Conservation (phyloP, 1,284 basidiomycete species). For the Pterulicium gracile region DNA sequence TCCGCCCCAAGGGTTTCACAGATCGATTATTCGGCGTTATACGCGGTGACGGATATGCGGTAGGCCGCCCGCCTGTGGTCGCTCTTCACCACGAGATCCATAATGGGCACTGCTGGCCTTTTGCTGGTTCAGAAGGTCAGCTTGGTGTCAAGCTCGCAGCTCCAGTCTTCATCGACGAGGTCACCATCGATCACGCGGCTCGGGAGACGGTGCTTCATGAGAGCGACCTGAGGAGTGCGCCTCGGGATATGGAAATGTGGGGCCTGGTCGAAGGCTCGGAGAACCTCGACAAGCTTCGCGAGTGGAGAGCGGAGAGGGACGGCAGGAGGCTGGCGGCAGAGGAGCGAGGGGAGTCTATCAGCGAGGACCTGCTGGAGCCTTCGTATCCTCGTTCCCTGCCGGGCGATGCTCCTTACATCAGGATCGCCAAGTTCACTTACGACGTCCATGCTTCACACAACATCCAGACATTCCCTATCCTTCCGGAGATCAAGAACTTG, state of each 20-base stretch:
- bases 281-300: constrained; percentile 49
- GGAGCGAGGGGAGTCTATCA: constrained; percentile 22
- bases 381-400: constrained; percentile 44
- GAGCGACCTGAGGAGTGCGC: constrained; percentile 65
- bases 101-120: constrained; percentile 90
- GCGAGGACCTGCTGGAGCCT: constrained; percentile 26
- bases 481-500: constrained; percentile 52
- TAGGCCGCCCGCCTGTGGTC: constrained; percentile 74
- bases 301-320: constrained; percentile 34
- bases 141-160: constrained; percentile 73
- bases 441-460: constrained; percentile 57
- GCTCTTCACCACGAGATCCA: constrained; percentile 77
- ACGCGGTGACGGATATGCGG: constrained; percentile 49
- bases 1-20: constrained; percentile 36
- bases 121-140: constrained; percentile 67
- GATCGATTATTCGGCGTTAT: constrained; percentile 39
- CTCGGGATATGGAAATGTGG: constrained; percentile 84
- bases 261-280: constrained; percentile 69
- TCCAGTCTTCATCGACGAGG: constrained; percentile 57
- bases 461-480: constrained; percentile 82
- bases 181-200: constrained; percentile 86
- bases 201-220: constrained; percentile 53
- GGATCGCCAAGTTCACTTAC: constrained; percentile 74
- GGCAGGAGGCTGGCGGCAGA: constrained; percentile 25
- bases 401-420: constrained; percentile 47